Evolutionary conservation across 1,139 yeast genomes (phyloP), one percentile per base, ranked within the genome.

Genomic region (Candida tetrigidarum): DNA sequence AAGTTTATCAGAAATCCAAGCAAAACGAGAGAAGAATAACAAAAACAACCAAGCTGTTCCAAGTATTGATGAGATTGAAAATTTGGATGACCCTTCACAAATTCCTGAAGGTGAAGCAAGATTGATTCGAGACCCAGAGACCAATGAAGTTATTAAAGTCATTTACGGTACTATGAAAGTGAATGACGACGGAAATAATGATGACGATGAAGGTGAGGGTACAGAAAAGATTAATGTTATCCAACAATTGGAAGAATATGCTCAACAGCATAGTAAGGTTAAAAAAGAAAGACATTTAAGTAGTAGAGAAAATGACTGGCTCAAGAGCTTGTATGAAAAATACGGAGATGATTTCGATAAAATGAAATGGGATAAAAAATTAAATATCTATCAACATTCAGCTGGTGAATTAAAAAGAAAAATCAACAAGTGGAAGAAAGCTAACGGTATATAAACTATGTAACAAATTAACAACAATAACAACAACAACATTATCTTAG

Each of bases 341-440:
- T 83, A 93, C 61, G 97, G 97, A 15, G 96, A 91, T 51, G 86
- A 93, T 63, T 91, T 83, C 62, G 85, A 80, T 42, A 87, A 83
- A 57, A 93, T 95, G 98, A 86, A 83, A 62, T 86, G 96, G 87
- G 99, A 93, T 63, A 81, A 79, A 68, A 87, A 86, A 63, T 74
- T 92, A 51, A 93, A 93, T 62, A 78, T 86, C 2, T 81, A 79
- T 66, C 97, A 91, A 67, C 92, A 88, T 61, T 77, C 89, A 51
- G 84, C 83, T n/a, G 96, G 96, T 23, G 96, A 90, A 57, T 69
- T 92, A 58, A 84, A 77, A 64, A 80, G 80, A 61, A 80, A 91
- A 58, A 71, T 89, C 37, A 57, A 57, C 34, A 84, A 81, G 61
- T 86, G 92, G 92, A 83, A 81, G 60, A 77, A 78, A 60, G 60